Evolutionary conservation across 257 asterid genomes (phyloP).

Genomic region (Solanum arcanum): DNA sequence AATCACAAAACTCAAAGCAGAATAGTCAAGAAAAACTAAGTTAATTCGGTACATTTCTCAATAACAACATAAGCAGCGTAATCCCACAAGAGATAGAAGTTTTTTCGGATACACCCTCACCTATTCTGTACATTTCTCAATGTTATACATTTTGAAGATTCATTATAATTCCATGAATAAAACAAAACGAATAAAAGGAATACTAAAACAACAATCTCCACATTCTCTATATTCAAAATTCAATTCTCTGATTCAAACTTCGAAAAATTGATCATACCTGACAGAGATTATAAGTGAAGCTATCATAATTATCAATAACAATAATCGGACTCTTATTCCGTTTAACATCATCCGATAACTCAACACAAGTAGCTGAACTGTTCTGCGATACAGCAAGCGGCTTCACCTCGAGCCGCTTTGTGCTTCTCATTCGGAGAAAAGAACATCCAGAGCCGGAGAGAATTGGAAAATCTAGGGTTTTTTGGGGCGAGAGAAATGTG

Average conservation of each 20-base stretch:
- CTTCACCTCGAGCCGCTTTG: background rate
- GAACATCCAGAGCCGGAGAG: background rate
- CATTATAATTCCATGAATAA: background rate
- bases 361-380: constrained; percentile 14
- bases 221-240: background rate
- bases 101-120: background rate
- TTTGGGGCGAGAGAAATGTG: background rate
- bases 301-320: constrained; percentile 89
- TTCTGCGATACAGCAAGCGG: constrained; percentile 28
- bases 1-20: background rate
- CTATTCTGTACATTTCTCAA: background rate
- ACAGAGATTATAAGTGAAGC: constrained; percentile 96
- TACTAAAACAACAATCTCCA: background rate
- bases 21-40: background rate
- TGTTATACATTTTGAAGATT: background rate
- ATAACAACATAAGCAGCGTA: background rate
- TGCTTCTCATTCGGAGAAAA: background rate
- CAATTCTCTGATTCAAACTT: background rate
- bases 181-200: background rate
- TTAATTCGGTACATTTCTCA: background rate
- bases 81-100: background rate
- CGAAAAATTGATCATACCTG: constrained; percentile 29
- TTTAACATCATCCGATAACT: background rate
- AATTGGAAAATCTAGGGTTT: background rate
- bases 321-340: constrained; percentile 29